phyloP scores from a whole-genome alignment of 306 rosid species.

The Begonia peltatifolia region DNA sequence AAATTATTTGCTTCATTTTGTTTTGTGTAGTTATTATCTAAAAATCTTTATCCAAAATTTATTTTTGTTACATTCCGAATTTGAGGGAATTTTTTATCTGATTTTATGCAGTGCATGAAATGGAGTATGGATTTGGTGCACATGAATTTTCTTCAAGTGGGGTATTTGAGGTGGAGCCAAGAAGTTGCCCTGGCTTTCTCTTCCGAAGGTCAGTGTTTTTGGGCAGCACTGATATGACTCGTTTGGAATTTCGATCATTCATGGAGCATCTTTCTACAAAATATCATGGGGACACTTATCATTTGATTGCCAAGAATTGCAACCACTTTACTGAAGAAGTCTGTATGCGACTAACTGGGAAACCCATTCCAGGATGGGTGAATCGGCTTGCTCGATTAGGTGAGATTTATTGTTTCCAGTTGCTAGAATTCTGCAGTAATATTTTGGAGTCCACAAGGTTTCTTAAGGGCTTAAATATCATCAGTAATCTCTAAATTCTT shows the following conservation, averaged over 20 bases:
- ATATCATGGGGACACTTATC: constrained; percentile 91
- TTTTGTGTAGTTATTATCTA: too few relatives aligned
- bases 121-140: constrained; percentile 90
- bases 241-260: constrained; percentile 52
- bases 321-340: constrained; percentile 91
- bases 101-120: constrained; percentile 51
- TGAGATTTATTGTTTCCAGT: constrained; percentile 24
- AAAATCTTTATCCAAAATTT: neutral
- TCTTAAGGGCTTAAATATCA: too few relatives aligned
- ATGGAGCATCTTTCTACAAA: constrained; percentile 63
- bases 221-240: constrained; percentile 77
- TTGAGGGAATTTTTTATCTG: constrained; percentile 9
- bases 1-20: too few relatives aligned
- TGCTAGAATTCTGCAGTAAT: constrained; percentile 3
- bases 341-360: constrained; percentile 68
- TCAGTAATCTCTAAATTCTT: too few relatives aligned
- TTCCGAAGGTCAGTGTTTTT: constrained; percentile 66
- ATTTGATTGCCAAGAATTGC: constrained; percentile 89
- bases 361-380: constrained; percentile 90
- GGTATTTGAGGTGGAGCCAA: constrained; percentile 92
- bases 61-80: neutral
- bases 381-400: constrained; percentile 88
- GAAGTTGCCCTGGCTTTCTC: constrained; percentile 89
- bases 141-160: constrained; percentile 86
- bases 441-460: neutral